Evolutionary conservation across 108 stramenopile species (phyloP).

Genomic region (Ochromonas danica): DNA sequence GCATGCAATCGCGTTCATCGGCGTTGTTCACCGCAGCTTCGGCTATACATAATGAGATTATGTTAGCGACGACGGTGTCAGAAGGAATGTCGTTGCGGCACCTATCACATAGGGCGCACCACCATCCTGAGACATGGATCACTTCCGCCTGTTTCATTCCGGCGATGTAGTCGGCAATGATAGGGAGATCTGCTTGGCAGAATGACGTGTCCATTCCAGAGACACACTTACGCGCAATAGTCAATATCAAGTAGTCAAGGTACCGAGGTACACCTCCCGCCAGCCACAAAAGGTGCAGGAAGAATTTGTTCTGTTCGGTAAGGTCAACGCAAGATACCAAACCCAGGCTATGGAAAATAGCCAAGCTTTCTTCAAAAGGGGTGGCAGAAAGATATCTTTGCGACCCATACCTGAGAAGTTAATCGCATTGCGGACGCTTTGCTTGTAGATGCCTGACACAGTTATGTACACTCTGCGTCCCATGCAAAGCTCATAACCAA

Average conservation of each 20-base stretch:
- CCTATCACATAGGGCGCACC: background rate
- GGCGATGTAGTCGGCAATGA: background rate
- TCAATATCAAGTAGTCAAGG: background rate
- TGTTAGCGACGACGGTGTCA: background rate
- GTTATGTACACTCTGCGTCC: constrained; percentile 8
- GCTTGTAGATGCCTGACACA: constrained; percentile 1
- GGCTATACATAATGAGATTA: background rate
- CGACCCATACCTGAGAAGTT: background rate
- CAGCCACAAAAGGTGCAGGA: constrained; percentile 5
- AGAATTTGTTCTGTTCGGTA: background rate
- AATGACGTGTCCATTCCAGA: constrained; percentile 5
- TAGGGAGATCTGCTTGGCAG: background rate
- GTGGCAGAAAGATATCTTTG: constrained; percentile 1
- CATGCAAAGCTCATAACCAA: constrained; percentile 5
- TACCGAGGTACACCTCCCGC: background rate
- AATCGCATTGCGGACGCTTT: background rate
- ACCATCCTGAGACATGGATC: background rate
- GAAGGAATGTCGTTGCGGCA: background rate
- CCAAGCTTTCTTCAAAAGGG: background rate
- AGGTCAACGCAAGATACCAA: background rate
- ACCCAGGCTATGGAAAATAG: constrained; percentile 1
- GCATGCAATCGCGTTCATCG: background rate
- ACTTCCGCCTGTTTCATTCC: background rate
- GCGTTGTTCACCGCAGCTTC: background rate
- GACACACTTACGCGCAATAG: constrained; percentile 1